Evolutionary conservation across 345 rosid species (phyloP).

Genomic region (Psidium guajava): DNA sequence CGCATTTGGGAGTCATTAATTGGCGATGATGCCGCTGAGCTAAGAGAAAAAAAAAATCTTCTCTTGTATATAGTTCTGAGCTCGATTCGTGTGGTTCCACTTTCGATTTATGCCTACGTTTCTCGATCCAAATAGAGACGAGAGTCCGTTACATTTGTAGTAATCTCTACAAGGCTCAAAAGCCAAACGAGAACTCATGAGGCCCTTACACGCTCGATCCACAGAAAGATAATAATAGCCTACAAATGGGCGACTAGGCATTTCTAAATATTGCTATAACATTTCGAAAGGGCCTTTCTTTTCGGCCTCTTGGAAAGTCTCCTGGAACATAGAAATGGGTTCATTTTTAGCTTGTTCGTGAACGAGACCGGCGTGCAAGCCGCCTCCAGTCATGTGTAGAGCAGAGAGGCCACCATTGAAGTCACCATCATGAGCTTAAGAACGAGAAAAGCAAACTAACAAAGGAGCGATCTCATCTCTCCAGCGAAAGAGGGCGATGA

Average conservation of each 20-base stretch:
- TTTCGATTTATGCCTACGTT: not conserved
- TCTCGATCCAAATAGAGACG: slow-evolving; percentile 5
- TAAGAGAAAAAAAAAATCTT: no score
- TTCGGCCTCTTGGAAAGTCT: not conserved
- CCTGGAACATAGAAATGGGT: slow-evolving; percentile 1
- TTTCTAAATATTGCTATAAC: not conserved
- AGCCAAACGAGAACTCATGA: slow-evolving; percentile 20
- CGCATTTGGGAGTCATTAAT: no score
- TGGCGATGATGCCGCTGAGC: no score
- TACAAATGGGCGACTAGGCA: not conserved
- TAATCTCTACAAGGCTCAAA: slow-evolving; percentile 28
- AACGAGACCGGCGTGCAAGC: slow-evolving; percentile 28
- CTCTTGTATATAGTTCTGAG: no score
- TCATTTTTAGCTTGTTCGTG: slow-evolving; percentile 1
- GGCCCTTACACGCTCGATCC: slow-evolving; percentile 16
- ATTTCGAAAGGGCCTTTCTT: slow-evolving; percentile 9
- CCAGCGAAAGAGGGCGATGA: no score
- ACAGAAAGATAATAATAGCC: not conserved
- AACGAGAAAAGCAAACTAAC: not conserved
- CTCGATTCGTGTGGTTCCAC: slow-evolving; percentile 1
- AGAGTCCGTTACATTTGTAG: slow-evolving; percentile 14
- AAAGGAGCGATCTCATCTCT: not conserved
- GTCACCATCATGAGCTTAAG: not conserved
- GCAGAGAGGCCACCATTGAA: slow-evolving; percentile 16
- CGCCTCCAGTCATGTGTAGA: slow-evolving; percentile 31